phyloP scores from a whole-genome alignment of 1,284 basidiomycete species.

The Tetrapyrgos nigripes region DNA sequence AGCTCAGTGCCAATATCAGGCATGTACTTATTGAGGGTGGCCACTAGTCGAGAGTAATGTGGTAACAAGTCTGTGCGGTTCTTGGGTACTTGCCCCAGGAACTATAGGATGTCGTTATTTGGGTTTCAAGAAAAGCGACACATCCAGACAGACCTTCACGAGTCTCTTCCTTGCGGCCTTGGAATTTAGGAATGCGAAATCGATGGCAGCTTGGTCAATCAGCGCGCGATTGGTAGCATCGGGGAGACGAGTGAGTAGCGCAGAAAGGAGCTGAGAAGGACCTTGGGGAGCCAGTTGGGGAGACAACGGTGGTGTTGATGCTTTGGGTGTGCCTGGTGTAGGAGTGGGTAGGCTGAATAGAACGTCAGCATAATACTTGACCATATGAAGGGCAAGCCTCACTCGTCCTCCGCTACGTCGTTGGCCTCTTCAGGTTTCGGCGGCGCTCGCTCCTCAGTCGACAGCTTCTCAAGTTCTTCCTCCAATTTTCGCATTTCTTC shows the following conservation, averaged over 20 bases:
- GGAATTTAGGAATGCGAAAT: conserved; percentile 96
- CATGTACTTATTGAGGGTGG: conserved; percentile 92
- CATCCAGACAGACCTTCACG: conserved; percentile 72
- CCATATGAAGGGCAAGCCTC: conserved; percentile 20
- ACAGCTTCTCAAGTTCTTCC: conserved; percentile 67
- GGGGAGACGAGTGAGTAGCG: conserved; percentile 91
- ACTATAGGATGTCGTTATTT: conserved; percentile 54
- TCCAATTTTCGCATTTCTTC: conserved; percentile 73
- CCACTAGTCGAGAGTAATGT: conserved; percentile 91
- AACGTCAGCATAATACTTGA: not conserved
- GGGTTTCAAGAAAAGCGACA: conserved; percentile 3
- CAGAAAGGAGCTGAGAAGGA: conserved; percentile 91
- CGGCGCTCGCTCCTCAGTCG: conserved; percentile 22
- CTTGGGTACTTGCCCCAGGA: conserved; percentile 86
- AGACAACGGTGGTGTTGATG: conserved; percentile 63
- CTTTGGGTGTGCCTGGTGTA: conserved; percentile 70
- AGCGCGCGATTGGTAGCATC: conserved; percentile 92
- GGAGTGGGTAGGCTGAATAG: conserved; percentile 59
- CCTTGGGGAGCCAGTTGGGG: conserved; percentile 82
- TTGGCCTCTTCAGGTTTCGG: conserved; percentile 39
- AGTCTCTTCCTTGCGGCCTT: conserved; percentile 94
- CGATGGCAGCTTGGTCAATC: conserved; percentile 94
- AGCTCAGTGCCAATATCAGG: conserved; percentile 89
- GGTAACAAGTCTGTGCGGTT: conserved; percentile 91
- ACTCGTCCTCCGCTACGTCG: conserved; percentile 57